A percentile compares a stretch with the other conserved stretches of the same genome.
phyloP scores from a whole-genome alignment of 441 rosid species.

The Croton laevigatus region DNA sequence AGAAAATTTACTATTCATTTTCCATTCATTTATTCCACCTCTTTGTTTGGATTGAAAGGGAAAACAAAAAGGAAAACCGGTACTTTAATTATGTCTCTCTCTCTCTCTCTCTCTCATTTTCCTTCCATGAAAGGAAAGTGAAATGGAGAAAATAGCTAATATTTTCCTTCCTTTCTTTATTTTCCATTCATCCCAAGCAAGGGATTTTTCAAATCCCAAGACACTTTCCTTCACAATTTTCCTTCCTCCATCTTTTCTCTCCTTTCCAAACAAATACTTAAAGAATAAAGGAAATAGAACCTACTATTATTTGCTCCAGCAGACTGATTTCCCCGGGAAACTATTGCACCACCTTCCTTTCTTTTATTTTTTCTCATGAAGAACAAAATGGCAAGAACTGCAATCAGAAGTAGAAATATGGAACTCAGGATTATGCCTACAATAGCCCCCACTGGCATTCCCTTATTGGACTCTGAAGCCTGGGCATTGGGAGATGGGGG shows the following conservation, averaged over 20 bases:
- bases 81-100: no score
- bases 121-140: not conserved
- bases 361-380: conserved; percentile 51
- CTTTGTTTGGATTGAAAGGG: no score
- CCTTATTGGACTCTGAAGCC: conserved; percentile 45
- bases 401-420: conserved; percentile 44
- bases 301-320: conserved; percentile 43
- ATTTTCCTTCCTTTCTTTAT: no score
- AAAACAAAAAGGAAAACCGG: no score
- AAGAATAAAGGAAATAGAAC: conserved; percentile 23
- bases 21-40: no score
- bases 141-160: conserved; percentile 3
- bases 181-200: no score
- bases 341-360: conserved; percentile 43
- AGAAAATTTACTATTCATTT: no score
- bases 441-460: conserved; percentile 56
- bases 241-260: no score
- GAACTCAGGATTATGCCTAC: conserved; percentile 65
- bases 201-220: no score
- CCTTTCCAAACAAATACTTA: not conserved
- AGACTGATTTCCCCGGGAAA: conserved; percentile 55
- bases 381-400: conserved; percentile 45
- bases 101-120: no score
- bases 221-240: no score
- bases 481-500: conserved; percentile 35